Conservation (phyloP, 176 grass and related monocot species). For the Lolium multiflorum region DNA sequence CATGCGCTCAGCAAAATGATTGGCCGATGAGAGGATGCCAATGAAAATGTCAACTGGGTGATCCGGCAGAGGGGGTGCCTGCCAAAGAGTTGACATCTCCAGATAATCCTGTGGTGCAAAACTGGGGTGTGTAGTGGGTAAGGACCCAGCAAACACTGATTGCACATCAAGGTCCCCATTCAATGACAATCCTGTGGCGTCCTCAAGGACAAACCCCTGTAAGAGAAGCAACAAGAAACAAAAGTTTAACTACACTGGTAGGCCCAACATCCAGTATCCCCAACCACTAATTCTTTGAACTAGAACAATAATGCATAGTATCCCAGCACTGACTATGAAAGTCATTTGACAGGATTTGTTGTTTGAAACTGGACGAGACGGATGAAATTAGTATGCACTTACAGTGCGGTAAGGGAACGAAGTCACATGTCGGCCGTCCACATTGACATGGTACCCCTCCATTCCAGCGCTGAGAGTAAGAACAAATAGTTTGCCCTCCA, state of each 20-base stretch:
- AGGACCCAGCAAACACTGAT: conserved; percentile 71
- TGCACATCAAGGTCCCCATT: conserved; percentile 73
- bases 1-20: conserved; percentile 90
- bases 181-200: conserved; percentile 75
- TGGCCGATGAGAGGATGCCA: conserved; percentile 81
- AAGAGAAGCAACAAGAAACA: conserved; percentile 20
- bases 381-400: conserved; percentile 42
- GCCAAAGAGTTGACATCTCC: conserved; percentile 67
- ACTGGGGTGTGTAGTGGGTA: conserved; percentile 72
- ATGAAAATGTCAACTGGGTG: conserved; percentile 79
- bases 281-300: conserved; percentile 1
- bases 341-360: not conserved
- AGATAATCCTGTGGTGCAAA: conserved; percentile 64
- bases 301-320: not conserved
- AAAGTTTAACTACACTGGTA: not conserved
- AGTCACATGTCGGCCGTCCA: conserved; percentile 71
- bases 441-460: conserved; percentile 87
- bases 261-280: not conserved
- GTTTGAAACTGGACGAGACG: not conserved
- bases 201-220: conserved; percentile 86
- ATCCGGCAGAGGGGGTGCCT: conserved; percentile 56
- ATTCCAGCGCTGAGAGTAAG: conserved; percentile 83
- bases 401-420: conserved; percentile 85
- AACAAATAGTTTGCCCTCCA: conserved; percentile 70
- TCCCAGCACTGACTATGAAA: not conserved